Evolutionary conservation across 1,284 basidiomycete species (phyloP).

Genomic region (Ceratobasidium sp.): DNA sequence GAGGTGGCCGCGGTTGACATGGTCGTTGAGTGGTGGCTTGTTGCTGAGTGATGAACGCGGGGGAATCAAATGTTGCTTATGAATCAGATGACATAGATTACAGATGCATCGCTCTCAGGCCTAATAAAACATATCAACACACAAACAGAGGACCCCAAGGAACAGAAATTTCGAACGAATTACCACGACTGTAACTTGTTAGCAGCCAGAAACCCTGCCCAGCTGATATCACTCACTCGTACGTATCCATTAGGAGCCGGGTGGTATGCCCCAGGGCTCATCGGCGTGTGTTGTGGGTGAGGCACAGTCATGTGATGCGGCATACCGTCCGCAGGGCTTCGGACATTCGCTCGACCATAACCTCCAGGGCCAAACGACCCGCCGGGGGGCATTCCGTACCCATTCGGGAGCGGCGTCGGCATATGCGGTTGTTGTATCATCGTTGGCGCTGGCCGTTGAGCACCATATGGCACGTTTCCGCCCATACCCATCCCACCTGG

Average conservation of each 20-base stretch:
- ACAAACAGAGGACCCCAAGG: conserved; percentile 23
- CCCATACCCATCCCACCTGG: conserved; percentile 37
- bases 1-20: not conserved
- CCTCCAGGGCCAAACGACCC: conserved; percentile 13
- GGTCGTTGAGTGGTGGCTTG: not conserved
- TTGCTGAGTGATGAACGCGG: not conserved
- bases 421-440: conserved; percentile 42
- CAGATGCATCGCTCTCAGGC: conserved; percentile 25
- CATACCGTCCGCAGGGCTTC: conserved; percentile 33
- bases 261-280: conserved; percentile 39
- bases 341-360: conserved; percentile 23
- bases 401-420: conserved; percentile 21
- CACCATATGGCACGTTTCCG: conserved; percentile 27
- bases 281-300: conserved; percentile 30
- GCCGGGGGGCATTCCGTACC: conserved; percentile 21
- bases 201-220: not conserved
- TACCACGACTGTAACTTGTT: conserved; percentile 28
- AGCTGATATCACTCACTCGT: conserved; percentile 14
- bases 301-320: conserved; percentile 38
- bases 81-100: conserved; percentile 44
- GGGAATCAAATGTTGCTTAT: conserved; percentile 37
- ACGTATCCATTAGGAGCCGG: conserved; percentile 14
- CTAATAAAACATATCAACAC: conserved; percentile 40
- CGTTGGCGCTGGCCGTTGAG: conserved; percentile 18
- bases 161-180: conserved; percentile 27